These are phyloP conservation scores for Plicaturopsis crispa DNA, from an alignment of 768 basidiomycete genomes.

Conservation along the genomic window DNA sequence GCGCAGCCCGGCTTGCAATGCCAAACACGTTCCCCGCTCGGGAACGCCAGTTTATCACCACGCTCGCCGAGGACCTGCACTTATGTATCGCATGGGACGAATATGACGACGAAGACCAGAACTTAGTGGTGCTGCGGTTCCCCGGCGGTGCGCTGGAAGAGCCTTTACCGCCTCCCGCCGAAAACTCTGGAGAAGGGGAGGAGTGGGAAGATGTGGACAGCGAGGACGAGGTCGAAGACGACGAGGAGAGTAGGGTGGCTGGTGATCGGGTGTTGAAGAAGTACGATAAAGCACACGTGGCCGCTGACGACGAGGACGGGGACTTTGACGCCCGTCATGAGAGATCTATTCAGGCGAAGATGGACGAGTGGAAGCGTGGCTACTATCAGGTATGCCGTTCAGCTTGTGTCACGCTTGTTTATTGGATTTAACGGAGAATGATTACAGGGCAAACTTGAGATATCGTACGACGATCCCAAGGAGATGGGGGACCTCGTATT, in stretches of 20 bases:
- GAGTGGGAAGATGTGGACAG: constrained; percentile 47
- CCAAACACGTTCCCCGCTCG: constrained; percentile 73
- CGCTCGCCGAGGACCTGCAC: constrained; percentile 70
- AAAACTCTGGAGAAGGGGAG: constrained; percentile 25
- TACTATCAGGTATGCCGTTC: constrained; percentile 71
- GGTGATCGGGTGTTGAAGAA: constrained; percentile 79
- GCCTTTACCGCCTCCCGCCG: constrained; percentile 19
- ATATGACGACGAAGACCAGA: constrained; percentile 76
- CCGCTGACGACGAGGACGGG: constrained; percentile 61
- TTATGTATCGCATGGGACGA: constrained; percentile 89
- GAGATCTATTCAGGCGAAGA: constrained; percentile 65
- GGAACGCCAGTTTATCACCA: constrained; percentile 74
- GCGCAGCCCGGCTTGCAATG: constrained; percentile 48
- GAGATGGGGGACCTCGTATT: constrained; percentile 65
- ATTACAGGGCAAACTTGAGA: constrained; percentile 75
- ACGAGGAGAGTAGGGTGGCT: constrained; percentile 65
- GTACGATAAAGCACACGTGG: constrained; percentile 79
- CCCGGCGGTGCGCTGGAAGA: constrained; percentile 37
- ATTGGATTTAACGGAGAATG: neutral
- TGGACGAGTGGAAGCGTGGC: constrained; percentile 85
- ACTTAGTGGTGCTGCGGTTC: constrained; percentile 62
- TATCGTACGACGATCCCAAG: constrained; percentile 64
- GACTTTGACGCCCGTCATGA: constrained; percentile 79
- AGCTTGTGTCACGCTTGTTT: neutral
- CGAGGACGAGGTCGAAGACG: constrained; percentile 49